These are phyloP conservation scores for Magnusiomyces suaveolens DNA, from an alignment of 1,139 yeast genomes.

Conservation along the genomic window DNA sequence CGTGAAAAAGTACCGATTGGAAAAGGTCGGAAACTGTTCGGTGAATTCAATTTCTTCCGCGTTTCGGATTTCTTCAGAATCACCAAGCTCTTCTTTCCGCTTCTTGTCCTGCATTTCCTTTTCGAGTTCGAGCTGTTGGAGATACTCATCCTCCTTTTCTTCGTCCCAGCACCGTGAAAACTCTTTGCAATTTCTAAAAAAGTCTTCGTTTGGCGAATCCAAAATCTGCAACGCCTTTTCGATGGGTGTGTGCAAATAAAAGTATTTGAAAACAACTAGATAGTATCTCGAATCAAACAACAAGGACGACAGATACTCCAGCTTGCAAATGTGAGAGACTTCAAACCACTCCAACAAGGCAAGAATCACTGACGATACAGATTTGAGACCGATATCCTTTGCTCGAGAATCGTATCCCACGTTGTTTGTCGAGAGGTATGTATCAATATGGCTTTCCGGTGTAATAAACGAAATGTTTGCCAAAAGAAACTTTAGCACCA, in stretches of 20 bases:
- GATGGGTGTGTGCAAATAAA: constrained; percentile 31
- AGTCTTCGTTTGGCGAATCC: constrained; percentile 35
- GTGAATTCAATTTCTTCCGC: neutral
- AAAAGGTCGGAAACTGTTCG: constrained; percentile 19
- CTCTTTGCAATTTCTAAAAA: constrained; percentile 39
- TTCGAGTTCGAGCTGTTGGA: constrained; percentile 10
- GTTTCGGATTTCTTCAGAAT: neutral
- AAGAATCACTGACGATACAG: constrained; percentile 46
- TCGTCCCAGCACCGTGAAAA: constrained; percentile 18
- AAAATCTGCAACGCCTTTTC: constrained; percentile 29
- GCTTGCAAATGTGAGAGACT: constrained; percentile 63
- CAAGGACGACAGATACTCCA: constrained; percentile 61
- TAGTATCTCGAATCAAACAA: constrained; percentile 66
- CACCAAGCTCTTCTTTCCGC: neutral
- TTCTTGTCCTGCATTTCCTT: neutral
- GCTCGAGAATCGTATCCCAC: constrained; percentile 36
- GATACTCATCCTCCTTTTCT: constrained; percentile 4
- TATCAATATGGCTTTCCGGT: constrained; percentile 14
- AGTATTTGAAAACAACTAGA: constrained; percentile 36
- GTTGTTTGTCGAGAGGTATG: constrained; percentile 11
- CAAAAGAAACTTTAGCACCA: constrained; percentile 53
- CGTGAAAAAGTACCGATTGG: constrained; percentile 28
- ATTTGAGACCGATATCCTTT: constrained; percentile 58
- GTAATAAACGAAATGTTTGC: constrained; percentile 29
- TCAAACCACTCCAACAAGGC: constrained; percentile 69